Conservation (phyloP, 2,329 filamentous ascomycete species). For the Diaporthe velutina region DNA sequence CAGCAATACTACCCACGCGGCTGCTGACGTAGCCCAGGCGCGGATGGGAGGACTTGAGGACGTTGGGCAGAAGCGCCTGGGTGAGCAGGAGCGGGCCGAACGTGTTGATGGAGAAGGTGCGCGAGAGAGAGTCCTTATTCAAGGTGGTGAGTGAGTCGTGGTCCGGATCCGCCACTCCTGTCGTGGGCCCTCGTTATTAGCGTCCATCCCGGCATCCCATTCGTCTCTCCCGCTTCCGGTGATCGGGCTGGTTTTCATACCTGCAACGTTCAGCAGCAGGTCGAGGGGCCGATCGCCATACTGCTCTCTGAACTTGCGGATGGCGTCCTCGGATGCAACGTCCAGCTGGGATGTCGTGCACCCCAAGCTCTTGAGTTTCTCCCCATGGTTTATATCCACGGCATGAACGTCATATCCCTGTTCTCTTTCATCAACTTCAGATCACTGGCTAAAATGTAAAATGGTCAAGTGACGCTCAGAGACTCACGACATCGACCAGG, state of each 20-base stretch:
- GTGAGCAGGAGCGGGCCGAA: slow-evolving; percentile 59
- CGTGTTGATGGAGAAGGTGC: slow-evolving; percentile 57
- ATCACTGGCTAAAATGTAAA: too few species aligned
- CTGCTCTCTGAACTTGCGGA: slow-evolving; percentile 30
- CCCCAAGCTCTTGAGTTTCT: slow-evolving; percentile 37
- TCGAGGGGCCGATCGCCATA: slow-evolving; percentile 36
- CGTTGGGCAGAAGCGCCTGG: slow-evolving; percentile 56
- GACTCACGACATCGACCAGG: slow-evolving; percentile 41
- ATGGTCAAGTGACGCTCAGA: not conserved
- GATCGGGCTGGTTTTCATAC: not conserved
- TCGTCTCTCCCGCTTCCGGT: not conserved
- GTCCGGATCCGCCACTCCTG: slow-evolving; percentile 48
- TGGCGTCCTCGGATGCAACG: slow-evolving; percentile 37
- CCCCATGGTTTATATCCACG: slow-evolving; percentile 39
- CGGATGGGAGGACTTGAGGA: slow-evolving; percentile 48
- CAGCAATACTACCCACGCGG: slow-evolving; percentile 56
- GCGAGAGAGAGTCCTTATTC: slow-evolving; percentile 51
- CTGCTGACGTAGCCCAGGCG: slow-evolving; percentile 56
- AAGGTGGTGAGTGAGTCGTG: slow-evolving; percentile 37
- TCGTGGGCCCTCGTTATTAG: not conserved
- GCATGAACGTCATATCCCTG: slow-evolving; percentile 42
- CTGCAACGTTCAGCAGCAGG: slow-evolving; percentile 39
- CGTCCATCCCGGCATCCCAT: not conserved
- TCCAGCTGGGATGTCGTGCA: slow-evolving; percentile 38
- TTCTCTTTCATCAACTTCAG: not conserved